Conservation (phyloP, 1,139 yeast species). For the Yamadazyma blattariae region DNA sequence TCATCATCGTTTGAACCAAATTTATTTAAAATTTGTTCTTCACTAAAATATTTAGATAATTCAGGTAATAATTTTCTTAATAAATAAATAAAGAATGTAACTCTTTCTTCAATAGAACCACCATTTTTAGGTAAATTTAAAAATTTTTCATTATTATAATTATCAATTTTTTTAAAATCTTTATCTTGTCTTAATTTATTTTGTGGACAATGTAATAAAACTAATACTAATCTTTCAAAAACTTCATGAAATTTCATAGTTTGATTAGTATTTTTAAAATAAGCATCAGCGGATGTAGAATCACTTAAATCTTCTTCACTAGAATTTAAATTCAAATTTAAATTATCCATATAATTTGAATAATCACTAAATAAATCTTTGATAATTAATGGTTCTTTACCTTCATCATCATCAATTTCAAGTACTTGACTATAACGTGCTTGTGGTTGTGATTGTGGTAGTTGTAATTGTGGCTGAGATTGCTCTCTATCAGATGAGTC, state of each 20-base stretch:
- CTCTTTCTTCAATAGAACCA: constrained; percentile 67
- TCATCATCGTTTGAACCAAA: constrained; percentile 71
- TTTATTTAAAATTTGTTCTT: constrained; percentile 70
- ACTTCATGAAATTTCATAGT: constrained; percentile 60
- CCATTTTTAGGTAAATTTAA: constrained; percentile 53
- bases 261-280: background rate
- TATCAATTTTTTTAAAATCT: constrained; percentile 4
- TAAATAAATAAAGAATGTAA: constrained; percentile 68
- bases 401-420: background rate
- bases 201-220: constrained; percentile 69
- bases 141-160: constrained; percentile 19
- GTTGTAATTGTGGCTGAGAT: too few species aligned
- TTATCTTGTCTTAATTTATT: constrained; percentile 19
- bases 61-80: constrained; percentile 71
- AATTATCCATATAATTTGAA: constrained; percentile 41
- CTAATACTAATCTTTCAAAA: constrained; percentile 73
- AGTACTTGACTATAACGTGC: too few species aligned
- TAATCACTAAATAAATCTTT: constrained; percentile 48
- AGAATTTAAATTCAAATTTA: constrained; percentile 10
- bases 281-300: background rate
- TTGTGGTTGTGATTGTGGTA: too few species aligned
- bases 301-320: constrained; percentile 21
- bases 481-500: background rate
- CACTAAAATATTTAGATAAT: constrained; percentile 70
- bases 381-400: constrained; percentile 10